Evolutionary conservation across 176 grass and related monocot species (phyloP).

Genomic region (Poa annua): DNA sequence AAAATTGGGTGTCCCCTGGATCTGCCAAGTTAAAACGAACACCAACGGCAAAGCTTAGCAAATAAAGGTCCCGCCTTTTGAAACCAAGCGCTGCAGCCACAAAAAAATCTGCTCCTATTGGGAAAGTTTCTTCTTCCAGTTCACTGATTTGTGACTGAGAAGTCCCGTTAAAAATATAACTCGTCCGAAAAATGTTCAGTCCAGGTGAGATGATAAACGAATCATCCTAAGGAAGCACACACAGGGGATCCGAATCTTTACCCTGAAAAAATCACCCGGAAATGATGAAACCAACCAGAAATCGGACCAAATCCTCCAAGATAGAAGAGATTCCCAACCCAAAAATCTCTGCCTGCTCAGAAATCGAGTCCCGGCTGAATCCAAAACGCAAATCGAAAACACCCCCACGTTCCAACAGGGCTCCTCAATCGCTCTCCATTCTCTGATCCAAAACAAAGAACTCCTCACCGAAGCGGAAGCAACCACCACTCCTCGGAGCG

Average conservation of each 20-base stretch:
- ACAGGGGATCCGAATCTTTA: conserved; percentile 14
- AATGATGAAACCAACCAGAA: neutral
- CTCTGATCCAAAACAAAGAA: conserved; percentile 8
- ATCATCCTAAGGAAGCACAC: neutral
- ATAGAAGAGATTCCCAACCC: neutral
- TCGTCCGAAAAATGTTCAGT: neutral
- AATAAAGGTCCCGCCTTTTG: conserved; percentile 23
- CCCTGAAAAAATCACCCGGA: neutral
- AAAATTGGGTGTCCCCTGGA: conserved; percentile 40
- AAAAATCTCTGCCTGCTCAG: conserved; percentile 35
- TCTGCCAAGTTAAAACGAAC: conserved; percentile 37
- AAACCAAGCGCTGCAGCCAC: conserved; percentile 22
- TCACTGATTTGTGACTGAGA: neutral
- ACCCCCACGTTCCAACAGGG: neutral
- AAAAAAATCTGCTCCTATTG: conserved; percentile 25
- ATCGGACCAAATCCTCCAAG: neutral
- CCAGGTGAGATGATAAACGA: neutral
- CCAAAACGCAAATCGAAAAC: neutral
- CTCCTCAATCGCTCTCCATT: conserved; percentile 34
- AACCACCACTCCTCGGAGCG: conserved; percentile 2
- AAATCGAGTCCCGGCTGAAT: conserved; percentile 1
- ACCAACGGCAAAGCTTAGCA: conserved; percentile 28
- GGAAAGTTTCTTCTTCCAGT: conserved; percentile 24
- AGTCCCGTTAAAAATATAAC: conserved; percentile 11
- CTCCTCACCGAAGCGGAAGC: conserved; percentile 13